A percentile compares a stretch with the other conserved stretches of the same genome.
Conservation (phyloP, 495 filamentous ascomycete species). For the Chaetomidium leptoderma region DNA sequence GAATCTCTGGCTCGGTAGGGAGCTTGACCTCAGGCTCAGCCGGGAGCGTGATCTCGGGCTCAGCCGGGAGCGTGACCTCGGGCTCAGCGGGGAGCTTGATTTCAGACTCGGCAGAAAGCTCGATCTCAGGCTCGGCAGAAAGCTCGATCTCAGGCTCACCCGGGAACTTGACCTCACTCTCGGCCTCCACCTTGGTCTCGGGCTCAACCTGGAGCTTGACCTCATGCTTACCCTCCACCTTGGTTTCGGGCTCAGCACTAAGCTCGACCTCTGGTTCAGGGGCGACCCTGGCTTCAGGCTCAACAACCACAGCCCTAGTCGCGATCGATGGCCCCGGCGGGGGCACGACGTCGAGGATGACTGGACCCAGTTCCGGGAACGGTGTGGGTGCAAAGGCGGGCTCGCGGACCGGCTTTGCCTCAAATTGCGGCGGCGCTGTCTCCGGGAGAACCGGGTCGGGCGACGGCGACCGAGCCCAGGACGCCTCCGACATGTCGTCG, state of each 20-base stretch:
- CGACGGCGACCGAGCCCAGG: constrained; percentile 3
- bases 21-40: constrained; percentile 10
- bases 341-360: constrained; percentile 13
- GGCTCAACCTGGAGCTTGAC: neutral
- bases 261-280: constrained; percentile 4
- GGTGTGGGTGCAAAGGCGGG: neutral
- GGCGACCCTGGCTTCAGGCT: neutral
- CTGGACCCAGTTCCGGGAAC: constrained; percentile 2
- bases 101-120: constrained; percentile 6
- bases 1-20: neutral
- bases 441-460: constrained; percentile 11
- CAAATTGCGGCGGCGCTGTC: neutral
- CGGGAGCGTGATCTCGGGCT: neutral
- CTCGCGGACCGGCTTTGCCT: constrained; percentile 15
- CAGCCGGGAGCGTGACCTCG: constrained; percentile 5
- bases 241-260: neutral
- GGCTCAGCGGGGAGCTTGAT: neutral
- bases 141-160: neutral
- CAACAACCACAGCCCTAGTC: neutral
- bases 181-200: constrained; percentile 1
- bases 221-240: neutral
- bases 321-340: constrained; percentile 7
- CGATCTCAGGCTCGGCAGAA: neutral
- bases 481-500: constrained; percentile 14
- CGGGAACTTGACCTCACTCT: neutral